Evolutionary conservation across 129 eudicot genomes (phyloP).

Genomic region (Helichrysum umbraculigerum): DNA sequence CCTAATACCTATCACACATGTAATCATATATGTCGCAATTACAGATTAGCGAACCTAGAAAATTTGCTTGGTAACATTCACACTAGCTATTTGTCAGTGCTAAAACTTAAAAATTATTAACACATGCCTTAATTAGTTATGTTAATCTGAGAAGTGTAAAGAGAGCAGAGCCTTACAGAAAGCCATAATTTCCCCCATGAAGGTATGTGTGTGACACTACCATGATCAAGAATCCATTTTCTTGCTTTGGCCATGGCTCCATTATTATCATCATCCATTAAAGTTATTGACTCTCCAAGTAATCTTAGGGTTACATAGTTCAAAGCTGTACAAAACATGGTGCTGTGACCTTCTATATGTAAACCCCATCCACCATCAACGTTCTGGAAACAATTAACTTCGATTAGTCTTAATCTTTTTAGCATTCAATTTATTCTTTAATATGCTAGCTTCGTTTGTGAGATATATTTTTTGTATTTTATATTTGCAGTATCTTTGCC

Average conservation of each 20-base stretch:
- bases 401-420: too few relatives aligned
- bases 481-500: too few relatives aligned
- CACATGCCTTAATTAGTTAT: not conserved
- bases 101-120: not conserved
- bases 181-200: constrained; percentile 77
- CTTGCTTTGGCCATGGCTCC: constrained; percentile 53
- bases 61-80: not conserved
- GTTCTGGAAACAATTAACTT: constrained; percentile 39
- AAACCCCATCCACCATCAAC: constrained; percentile 86
- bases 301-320: constrained; percentile 60
- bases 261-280: constrained; percentile 31
- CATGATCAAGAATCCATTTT: constrained; percentile 61
- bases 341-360: constrained; percentile 74
- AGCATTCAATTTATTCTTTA: too few relatives aligned
- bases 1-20: constrained; percentile 55
- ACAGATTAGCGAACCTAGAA: not conserved
- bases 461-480: too few relatives aligned
- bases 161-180: constrained; percentile 40
- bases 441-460: too few relatives aligned
- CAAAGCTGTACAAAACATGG: constrained; percentile 67
- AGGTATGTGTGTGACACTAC: constrained; percentile 54
- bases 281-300: constrained; percentile 38
- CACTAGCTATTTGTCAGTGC: not conserved
- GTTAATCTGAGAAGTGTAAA: too few relatives aligned
- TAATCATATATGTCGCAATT: constrained; percentile 5